A percentile compares a stretch with the other conserved stretches of the same genome.
Conservation (phyloP, 306 rosid species). For the Lathyrus tuberosus region DNA sequence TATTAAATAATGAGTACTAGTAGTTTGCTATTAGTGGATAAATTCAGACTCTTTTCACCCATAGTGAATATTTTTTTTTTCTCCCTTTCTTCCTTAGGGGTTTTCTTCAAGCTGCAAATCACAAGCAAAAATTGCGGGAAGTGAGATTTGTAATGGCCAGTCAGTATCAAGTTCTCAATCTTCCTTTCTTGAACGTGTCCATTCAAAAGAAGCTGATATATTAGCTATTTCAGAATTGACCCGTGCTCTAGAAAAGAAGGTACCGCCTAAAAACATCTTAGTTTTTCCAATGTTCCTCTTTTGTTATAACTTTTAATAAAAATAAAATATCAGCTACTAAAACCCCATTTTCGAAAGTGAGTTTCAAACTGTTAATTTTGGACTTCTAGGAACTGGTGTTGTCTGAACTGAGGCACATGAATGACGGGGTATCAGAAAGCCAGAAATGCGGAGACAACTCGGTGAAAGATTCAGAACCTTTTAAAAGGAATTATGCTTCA, state of each 20-base stretch:
- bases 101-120: conserved; percentile 48
- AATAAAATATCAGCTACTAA: conserved; percentile 33
- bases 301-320: background rate
- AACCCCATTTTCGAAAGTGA: conserved; percentile 21
- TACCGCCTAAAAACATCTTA: conserved; percentile 35
- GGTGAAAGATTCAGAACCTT: conserved; percentile 70
- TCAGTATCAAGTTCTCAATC: conserved; percentile 56
- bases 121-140: conserved; percentile 50
- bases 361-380: conserved; percentile 46
- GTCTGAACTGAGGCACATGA: conserved; percentile 82
- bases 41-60: conserved; percentile 8
- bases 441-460: conserved; percentile 66
- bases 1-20: conserved; percentile 4
- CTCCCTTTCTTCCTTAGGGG: conserved; percentile 42
- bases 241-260: conserved; percentile 92
- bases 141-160: conserved; percentile 52
- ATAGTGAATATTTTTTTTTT: conserved; percentile 23
- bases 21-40: conserved; percentile 27
- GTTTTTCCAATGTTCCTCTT: background rate
- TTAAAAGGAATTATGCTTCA: conserved; percentile 87
- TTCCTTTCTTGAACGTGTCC: conserved; percentile 55
- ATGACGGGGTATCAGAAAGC: conserved; percentile 70
- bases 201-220: conserved; percentile 77
- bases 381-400: conserved; percentile 72
- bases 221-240: conserved; percentile 76